Percentiles rank a stretch among this genome's conserved stretches.
Evolutionary conservation across 495 filamentous ascomycete genomes (phyloP).

Genomic region (Cercophora newfieldiana): DNA sequence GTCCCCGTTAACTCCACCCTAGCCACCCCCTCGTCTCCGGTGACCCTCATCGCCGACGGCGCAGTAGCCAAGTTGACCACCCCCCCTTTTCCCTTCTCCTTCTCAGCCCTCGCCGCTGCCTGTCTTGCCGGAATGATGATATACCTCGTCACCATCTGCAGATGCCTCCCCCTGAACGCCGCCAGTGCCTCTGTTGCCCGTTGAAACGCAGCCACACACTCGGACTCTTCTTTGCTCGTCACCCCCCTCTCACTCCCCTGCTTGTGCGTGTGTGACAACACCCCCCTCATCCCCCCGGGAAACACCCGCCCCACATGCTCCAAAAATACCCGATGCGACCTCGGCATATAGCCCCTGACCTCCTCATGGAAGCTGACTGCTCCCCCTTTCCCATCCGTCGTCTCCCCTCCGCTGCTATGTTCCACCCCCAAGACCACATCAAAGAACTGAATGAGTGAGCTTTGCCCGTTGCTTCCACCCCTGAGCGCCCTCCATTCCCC

Average conservation of each 20-base stretch:
- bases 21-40: slow-evolving; percentile 29
- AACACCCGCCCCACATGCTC: slow-evolving; percentile 64
- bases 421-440: slow-evolving; percentile 89
- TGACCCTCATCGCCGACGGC: slow-evolving; percentile 37
- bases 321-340: slow-evolving; percentile 77
- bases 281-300: slow-evolving; percentile 21
- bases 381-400: slow-evolving; percentile 70
- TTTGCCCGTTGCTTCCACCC: slow-evolving; percentile 94
- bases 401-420: slow-evolving; percentile 75
- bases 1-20: slow-evolving; percentile 67
- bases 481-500: slow-evolving; percentile 74
- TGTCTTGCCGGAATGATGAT: slow-evolving; percentile 70
- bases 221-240: slow-evolving; percentile 57
- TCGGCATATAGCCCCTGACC: slow-evolving; percentile 92
- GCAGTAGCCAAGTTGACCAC: slow-evolving; percentile 64
- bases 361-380: slow-evolving; percentile 90
- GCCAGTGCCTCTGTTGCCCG: slow-evolving; percentile 81
- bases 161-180: slow-evolving; percentile 80
- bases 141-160: slow-evolving; percentile 90
- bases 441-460: slow-evolving; percentile 91
- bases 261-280: slow-evolving; percentile 11
- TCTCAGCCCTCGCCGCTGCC: neutral
- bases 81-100: neutral
- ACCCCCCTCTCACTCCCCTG: slow-evolving; percentile 35
- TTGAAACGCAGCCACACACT: slow-evolving; percentile 63